A percentile compares a stretch with the other conserved stretches of the same genome.
Conservation (phyloP, 176 grass and related monocot species). For the Secale cereale region DNA sequence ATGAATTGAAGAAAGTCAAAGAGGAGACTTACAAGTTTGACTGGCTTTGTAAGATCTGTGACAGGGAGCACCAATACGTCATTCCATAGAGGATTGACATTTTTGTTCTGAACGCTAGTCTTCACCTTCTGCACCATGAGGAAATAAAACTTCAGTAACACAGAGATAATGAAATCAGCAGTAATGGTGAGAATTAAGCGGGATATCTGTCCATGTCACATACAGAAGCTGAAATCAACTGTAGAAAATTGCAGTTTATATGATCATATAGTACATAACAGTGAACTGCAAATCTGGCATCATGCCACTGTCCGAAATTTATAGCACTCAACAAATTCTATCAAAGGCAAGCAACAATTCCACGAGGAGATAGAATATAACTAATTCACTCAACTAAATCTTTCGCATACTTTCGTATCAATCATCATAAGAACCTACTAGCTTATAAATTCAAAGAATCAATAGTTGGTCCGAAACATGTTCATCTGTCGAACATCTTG, state of each 20-base stretch:
- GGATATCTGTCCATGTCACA: background rate
- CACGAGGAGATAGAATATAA: background rate
- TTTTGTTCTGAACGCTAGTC: slow-evolving; percentile 80
- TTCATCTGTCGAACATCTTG: background rate
- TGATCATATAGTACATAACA: background rate
- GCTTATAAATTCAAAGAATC: too few species aligned
- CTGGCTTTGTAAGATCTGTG: slow-evolving; percentile 46
- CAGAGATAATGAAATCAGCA: background rate
- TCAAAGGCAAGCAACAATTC: background rate
- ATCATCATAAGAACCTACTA: too few species aligned
- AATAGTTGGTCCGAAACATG: too few species aligned
- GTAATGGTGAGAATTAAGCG: background rate
- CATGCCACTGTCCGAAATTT: background rate
- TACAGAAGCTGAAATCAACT: background rate
- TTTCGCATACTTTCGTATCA: too few species aligned
- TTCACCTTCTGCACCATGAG: slow-evolving; percentile 57
- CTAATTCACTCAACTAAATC: too few species aligned
- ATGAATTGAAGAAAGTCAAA: background rate
- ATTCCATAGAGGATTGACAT: slow-evolving; percentile 74
- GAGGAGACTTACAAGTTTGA: slow-evolving; percentile 65
- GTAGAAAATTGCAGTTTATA: background rate
- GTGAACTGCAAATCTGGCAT: background rate
- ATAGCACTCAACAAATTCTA: background rate
- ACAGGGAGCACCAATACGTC: slow-evolving; percentile 68
- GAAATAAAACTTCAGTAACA: slow-evolving; percentile 26